A percentile compares a stretch with the other conserved stretches of the same genome.
These are phyloP conservation scores for Penicillium sp. DNA, from an alignment of 2,329 filamentous ascomycete species.

Conservation along the genomic window DNA sequence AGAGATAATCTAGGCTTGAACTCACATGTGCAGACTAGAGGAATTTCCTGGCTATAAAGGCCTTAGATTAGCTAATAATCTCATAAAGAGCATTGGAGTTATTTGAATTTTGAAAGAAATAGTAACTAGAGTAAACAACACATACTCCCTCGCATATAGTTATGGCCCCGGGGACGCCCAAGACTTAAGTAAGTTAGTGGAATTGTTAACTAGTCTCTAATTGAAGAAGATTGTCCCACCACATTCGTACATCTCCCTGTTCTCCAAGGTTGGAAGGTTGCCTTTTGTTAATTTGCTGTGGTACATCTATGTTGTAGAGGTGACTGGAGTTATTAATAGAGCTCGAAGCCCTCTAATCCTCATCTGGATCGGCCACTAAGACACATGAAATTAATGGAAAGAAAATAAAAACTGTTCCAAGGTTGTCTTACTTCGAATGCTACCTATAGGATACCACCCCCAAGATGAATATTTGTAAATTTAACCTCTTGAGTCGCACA, in stretches of 20 bases:
- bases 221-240: neutral
- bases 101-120: no score
- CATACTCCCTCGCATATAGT: no score
- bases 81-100: no score
- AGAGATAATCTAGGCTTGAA: no score
- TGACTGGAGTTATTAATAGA: conserved; percentile 5
- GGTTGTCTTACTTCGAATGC: neutral
- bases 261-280: no score
- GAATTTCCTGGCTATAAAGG: no score
- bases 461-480: neutral
- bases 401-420: neutral
- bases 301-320: neutral
- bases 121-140: no score
- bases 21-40: no score
- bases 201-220: neutral
- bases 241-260: no score
- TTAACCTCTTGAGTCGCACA: neutral
- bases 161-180: no score
- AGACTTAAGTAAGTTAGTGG: neutral
- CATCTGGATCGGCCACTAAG: neutral
- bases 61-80: no score
- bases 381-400: neutral
- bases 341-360: neutral
- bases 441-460: neutral
- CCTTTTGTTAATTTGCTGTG: neutral